phyloP scores from a whole-genome alignment of 2,329 filamentous ascomycete species.

The Harringtonia lauricola region DNA sequence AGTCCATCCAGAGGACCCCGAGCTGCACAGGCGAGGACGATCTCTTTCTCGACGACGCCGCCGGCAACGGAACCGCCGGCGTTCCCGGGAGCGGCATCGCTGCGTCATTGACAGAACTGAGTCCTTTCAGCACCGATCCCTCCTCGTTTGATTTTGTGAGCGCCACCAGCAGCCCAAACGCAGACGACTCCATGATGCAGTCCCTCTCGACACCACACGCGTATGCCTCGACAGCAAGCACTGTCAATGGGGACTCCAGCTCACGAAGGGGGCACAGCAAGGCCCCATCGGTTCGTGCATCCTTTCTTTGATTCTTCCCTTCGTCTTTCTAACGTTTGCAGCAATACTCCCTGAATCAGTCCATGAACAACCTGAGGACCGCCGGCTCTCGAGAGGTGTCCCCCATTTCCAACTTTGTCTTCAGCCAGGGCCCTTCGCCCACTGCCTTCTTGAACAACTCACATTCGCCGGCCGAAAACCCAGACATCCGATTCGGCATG shows the following conservation, averaged over 20 bases:
- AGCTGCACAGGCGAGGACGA: slow-evolving; percentile 3
- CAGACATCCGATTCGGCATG: slow-evolving; percentile 22
- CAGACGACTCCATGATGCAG: slow-evolving; percentile 7
- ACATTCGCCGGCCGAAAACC: slow-evolving; percentile 30
- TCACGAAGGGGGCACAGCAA: slow-evolving; percentile 23
- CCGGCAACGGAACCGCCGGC: neutral
- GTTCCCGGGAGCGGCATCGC: neutral
- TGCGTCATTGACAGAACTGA: neutral
- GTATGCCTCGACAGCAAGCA: slow-evolving; percentile 12
- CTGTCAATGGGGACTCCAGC: neutral
- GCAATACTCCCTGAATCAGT: slow-evolving; percentile 40
- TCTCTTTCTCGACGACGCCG: slow-evolving; percentile 13
- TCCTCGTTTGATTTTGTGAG: slow-evolving; percentile 38
- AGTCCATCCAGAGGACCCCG: slow-evolving; percentile 14
- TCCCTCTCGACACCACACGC: slow-evolving; percentile 5
- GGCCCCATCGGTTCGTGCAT: slow-evolving; percentile 27
- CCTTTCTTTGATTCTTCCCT: neutral
- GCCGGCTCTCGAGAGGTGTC: slow-evolving; percentile 41
- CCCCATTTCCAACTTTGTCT: slow-evolving; percentile 38
- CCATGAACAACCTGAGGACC: slow-evolving; percentile 36
- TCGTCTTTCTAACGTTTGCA: slow-evolving; percentile 19
- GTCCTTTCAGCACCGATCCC: slow-evolving; percentile 8
- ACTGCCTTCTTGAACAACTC: slow-evolving; percentile 33
- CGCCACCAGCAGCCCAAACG: slow-evolving; percentile 44
- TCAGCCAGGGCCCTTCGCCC: slow-evolving; percentile 43